Evolutionary conservation across 768 basidiomycete genomes (phyloP).

Genomic region (Macrolepiota fuliginosa): DNA sequence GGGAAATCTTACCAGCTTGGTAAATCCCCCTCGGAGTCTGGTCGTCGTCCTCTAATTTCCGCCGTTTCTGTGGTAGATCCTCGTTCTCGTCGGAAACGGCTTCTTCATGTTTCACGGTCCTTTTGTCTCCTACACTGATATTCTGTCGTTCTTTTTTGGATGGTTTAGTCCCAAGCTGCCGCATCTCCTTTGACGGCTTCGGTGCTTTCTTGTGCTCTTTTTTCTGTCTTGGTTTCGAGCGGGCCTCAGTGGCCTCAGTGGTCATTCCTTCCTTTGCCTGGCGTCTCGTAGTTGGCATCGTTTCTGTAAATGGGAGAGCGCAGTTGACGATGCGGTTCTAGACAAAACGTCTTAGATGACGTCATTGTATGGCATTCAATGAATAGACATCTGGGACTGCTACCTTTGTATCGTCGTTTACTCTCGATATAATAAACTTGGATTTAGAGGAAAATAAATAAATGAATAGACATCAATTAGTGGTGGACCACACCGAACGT

Average conservation of each 20-base stretch:
- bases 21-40: constrained; percentile 14
- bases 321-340: not conserved
- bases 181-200: not conserved
- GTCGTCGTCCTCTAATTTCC: constrained; percentile 4
- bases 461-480: no score
- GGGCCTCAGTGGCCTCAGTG: constrained; percentile 10
- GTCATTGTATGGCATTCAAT: not conserved
- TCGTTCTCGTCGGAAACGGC: constrained; percentile 27
- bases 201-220: constrained; percentile 11
- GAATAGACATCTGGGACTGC: not conserved
- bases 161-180: not conserved
- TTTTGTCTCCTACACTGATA: constrained; percentile 14
- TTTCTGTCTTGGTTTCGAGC: constrained; percentile 16
- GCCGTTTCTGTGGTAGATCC: constrained; percentile 13
- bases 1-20: constrained; percentile 15
- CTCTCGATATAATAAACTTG: no score
- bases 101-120: constrained; percentile 16
- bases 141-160: constrained; percentile 10
- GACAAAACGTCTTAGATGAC: not conserved
- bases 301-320: constrained; percentile 1
- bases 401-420: not conserved
- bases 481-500: no score
- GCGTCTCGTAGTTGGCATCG: constrained; percentile 35
- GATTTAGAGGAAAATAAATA: no score
- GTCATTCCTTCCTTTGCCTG: constrained; percentile 10